Conservation (phyloP, 306 rosid genomes). For the Rubus idaeus region DNA sequence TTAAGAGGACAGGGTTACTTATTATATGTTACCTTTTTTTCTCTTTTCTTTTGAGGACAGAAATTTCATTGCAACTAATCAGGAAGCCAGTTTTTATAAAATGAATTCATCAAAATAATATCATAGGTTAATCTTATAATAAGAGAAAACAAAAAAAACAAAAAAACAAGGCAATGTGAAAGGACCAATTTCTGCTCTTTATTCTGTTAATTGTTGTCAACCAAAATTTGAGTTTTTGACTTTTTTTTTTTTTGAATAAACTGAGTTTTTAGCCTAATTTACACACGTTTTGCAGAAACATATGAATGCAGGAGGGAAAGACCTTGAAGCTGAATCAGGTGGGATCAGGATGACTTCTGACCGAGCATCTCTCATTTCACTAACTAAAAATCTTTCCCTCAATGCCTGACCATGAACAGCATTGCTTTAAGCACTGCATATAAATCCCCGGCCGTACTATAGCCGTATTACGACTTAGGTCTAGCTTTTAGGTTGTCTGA, state of each 20-base stretch:
- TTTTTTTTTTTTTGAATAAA: neutral
- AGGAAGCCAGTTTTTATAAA: neutral
- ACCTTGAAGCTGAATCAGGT: slow-evolving; percentile 31
- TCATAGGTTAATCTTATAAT: too few relatives aligned
- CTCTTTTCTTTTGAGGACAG: neutral
- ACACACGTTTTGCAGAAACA: slow-evolving; percentile 32
- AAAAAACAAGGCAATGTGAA: neutral
- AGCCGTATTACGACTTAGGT: slow-evolving; percentile 19
- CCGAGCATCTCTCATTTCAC: slow-evolving; percentile 39
- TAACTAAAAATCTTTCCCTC: slow-evolving; percentile 49
- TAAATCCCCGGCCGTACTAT: neutral
- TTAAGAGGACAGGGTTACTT: neutral
- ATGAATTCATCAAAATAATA: neutral
- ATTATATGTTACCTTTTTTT: neutral
- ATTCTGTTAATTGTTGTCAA: neutral
- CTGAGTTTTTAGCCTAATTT: neutral
- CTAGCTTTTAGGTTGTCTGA: neutral
- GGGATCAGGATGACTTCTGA: slow-evolving; percentile 27
- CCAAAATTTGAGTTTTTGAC: neutral
- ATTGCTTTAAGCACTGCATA: slow-evolving; percentile 3
- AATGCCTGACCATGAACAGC: slow-evolving; percentile 27
- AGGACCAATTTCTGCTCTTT: neutral
- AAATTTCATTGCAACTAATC: neutral
- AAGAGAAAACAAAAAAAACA: neutral
- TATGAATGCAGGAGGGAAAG: slow-evolving; percentile 25